Evolutionary conservation across 2,329 filamentous ascomycete genomes (phyloP).

Genomic region (Shiraia sp.): DNA sequence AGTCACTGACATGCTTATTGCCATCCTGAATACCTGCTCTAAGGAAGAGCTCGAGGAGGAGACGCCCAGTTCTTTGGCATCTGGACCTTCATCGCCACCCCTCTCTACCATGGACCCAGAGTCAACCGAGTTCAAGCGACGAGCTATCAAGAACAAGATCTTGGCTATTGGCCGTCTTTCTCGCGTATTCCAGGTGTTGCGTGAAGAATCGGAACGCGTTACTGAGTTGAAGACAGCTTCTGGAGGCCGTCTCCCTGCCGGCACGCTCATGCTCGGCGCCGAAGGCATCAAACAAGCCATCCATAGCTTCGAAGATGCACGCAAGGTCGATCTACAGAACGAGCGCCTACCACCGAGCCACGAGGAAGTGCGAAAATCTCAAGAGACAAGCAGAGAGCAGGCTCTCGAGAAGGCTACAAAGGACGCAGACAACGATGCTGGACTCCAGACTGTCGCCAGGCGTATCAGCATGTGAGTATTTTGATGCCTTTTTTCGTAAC

Average conservation of each 20-base stretch:
- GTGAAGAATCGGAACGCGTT: slow-evolving; percentile 94
- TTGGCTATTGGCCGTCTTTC: slow-evolving; percentile 94
- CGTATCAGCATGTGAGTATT: slow-evolving; percentile 89
- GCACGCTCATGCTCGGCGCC: slow-evolving; percentile 95
- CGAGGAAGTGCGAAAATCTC: slow-evolving; percentile 85
- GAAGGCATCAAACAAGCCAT: slow-evolving; percentile 99
- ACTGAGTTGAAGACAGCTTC: slow-evolving; percentile 97
- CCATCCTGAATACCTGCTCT: slow-evolving; percentile 97
- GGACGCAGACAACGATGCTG: slow-evolving; percentile 90
- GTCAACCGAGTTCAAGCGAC: slow-evolving; percentile 89
- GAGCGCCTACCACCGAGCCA: slow-evolving; percentile 90
- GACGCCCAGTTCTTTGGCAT: slow-evolving; percentile 71
- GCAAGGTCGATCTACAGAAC: slow-evolving; percentile 96
- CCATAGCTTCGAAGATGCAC: slow-evolving; percentile 91
- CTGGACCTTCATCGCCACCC: slow-evolving; percentile 76
- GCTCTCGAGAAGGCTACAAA: slow-evolving; percentile 83
- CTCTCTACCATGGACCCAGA: slow-evolving; percentile 71
- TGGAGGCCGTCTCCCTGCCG: slow-evolving; percentile 87
- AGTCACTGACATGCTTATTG: slow-evolving; percentile 97
- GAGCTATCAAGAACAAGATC: slow-evolving; percentile 99
- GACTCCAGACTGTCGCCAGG: slow-evolving; percentile 82
- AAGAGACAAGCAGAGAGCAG: slow-evolving; percentile 77
- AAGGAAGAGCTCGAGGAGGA: slow-evolving; percentile 95
- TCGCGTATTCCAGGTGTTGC: slow-evolving; percentile 95
- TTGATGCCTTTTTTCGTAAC: background rate